These are phyloP conservation scores for Pelargonium citronellum DNA, from an alignment of 441 rosid species.

Conservation along the genomic window DNA sequence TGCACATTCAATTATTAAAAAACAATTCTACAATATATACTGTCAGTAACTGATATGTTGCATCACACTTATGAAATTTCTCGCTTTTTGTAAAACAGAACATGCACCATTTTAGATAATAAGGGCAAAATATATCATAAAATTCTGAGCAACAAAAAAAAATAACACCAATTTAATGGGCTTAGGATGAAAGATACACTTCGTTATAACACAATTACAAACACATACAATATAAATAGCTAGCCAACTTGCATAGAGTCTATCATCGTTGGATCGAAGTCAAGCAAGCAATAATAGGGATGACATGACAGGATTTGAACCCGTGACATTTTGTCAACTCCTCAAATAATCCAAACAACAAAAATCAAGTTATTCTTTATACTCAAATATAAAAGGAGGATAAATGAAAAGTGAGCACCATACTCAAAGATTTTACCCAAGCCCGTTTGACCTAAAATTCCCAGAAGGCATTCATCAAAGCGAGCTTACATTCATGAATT, in stretches of 20 bases:
- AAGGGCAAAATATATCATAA: background rate
- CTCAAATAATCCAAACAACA: background rate
- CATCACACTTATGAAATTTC: background rate
- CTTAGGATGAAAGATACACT: background rate
- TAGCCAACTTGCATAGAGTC: background rate
- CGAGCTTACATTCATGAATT: background rate
- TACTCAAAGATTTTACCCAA: background rate
- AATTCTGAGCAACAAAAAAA: background rate
- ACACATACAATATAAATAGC: background rate
- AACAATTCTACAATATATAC: background rate
- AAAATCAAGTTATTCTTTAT: too few relatives aligned
- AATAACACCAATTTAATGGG: too few relatives aligned
- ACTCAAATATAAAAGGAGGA: too few relatives aligned
- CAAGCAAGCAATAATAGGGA: background rate
- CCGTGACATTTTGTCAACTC: too few relatives aligned
- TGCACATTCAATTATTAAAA: background rate
- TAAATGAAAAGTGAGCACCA: background rate
- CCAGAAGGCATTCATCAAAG: background rate
- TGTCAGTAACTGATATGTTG: background rate
- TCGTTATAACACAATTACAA: background rate
- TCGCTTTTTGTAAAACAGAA: background rate
- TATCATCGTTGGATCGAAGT: background rate
- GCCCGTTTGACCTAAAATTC: too few relatives aligned
- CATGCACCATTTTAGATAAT: background rate
- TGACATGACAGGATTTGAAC: too few relatives aligned